Evolutionary conservation across 176 grass and related monocot genomes (phyloP).

Genomic region (Eleusine indica): DNA sequence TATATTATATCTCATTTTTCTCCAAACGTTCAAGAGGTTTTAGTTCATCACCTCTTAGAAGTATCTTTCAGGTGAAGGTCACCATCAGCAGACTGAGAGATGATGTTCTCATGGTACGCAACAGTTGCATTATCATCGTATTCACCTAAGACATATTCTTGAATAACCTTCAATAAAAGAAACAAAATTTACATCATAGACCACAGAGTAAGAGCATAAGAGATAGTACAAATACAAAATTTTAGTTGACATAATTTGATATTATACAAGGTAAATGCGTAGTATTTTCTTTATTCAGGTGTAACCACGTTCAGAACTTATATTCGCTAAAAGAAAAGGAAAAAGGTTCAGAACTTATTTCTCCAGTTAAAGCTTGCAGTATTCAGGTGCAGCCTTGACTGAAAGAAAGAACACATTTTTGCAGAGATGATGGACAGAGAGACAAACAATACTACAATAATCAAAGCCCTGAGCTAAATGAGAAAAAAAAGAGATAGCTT

Average conservation of each 20-base stretch:
- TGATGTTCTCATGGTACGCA: conserved; percentile 67
- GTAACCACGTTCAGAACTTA: conserved; percentile 7
- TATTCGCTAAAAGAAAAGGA: neutral
- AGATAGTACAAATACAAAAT: neutral
- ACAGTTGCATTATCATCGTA: conserved; percentile 74
- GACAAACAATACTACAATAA: conserved; percentile 21
- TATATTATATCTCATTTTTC: neutral
- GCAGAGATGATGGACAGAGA: conserved; percentile 9
- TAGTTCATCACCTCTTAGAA: conserved; percentile 65
- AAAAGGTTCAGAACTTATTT: neutral
- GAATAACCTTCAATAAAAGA: conserved; percentile 59
- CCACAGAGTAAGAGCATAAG: neutral
- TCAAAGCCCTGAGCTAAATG: neutral
- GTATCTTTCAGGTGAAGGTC: conserved; percentile 63
- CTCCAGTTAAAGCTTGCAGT: conserved; percentile 34
- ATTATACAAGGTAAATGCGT: conserved; percentile 2
- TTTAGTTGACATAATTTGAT: neutral
- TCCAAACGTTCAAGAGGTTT: neutral
- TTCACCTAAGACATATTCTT: conserved; percentile 94
- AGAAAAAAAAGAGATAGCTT: neutral
- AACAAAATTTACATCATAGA: neutral
- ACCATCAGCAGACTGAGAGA: conserved; percentile 50
- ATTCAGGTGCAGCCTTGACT: neutral
- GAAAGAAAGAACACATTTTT: neutral
- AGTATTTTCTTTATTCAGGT: conserved; percentile 1